These are phyloP conservation scores for Scenedesmus sp. DNA, from an alignment of 163 green algal species.

Conservation along the genomic window DNA sequence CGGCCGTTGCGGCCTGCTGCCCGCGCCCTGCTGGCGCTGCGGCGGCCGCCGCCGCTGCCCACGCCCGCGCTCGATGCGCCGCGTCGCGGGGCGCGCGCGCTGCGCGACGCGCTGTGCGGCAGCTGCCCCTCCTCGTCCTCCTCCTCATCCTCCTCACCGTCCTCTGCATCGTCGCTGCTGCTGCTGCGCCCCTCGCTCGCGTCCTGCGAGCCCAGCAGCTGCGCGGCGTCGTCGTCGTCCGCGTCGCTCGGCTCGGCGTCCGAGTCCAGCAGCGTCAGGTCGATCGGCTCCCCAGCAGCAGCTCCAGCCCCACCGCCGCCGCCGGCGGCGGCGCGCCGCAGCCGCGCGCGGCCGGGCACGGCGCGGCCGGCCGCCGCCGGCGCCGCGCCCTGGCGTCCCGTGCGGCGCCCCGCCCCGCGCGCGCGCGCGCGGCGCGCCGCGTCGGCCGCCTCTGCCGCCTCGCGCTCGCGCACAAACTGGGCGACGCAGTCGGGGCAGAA, in stretches of 20 bases:
- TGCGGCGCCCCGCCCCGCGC: neutral
- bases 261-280: slow-evolving; percentile 30
- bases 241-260: slow-evolving; percentile 12
- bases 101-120: too few species aligned
- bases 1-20: too few species aligned
- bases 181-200: neutral
- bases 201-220: too few species aligned
- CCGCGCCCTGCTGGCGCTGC: too few species aligned
- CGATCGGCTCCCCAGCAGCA: neutral
- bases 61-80: too few species aligned
- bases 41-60: too few species aligned
- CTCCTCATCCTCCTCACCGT: neutral
- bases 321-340: slow-evolving; percentile 1
- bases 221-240: neutral
- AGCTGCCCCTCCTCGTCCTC: too few species aligned
- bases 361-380: neutral
- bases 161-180: neutral
- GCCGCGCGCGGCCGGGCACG: neutral
- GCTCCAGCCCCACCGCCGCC: neutral
- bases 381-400: neutral
- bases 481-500: slow-evolving; percentile 29
- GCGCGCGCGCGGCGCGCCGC: neutral
- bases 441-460: neutral
- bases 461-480: neutral
- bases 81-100: too few species aligned